These are phyloP conservation scores for Toxicodendron radicans DNA, from an alignment of 345 rosid genomes.

Conservation along the genomic window DNA sequence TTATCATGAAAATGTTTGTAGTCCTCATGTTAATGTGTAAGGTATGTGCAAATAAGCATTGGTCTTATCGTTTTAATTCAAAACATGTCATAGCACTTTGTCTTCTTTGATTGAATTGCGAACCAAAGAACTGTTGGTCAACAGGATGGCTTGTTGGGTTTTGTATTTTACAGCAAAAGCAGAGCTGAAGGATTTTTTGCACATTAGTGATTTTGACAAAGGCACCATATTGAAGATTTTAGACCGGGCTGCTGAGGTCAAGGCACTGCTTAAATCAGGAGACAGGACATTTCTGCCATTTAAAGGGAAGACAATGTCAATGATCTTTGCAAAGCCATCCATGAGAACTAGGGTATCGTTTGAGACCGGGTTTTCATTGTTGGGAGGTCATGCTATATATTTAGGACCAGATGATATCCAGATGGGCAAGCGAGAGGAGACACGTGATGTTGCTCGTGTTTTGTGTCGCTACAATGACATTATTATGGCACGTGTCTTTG, in stretches of 20 bases:
- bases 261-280: constrained; percentile 81
- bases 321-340: constrained; percentile 96
- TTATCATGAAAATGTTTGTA: background rate
- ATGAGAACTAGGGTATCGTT: constrained; percentile 97
- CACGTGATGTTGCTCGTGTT: constrained; percentile 96
- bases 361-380: constrained; percentile 92
- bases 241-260: constrained; percentile 76
- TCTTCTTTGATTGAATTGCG: background rate
- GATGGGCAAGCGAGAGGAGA: constrained; percentile 97
- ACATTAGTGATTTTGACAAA: constrained; percentile 84
- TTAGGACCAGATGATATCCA: constrained; percentile 90
- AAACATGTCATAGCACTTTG: background rate
- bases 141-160: background rate
- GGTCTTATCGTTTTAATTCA: background rate
- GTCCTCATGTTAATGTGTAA: background rate
- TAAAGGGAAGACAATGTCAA: constrained; percentile 92
- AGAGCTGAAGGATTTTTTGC: constrained; percentile 68
- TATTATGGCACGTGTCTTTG: constrained; percentile 93
- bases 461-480: constrained; percentile 84
- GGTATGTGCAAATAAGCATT: background rate
- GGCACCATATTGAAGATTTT: constrained; percentile 66
- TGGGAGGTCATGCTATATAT: constrained; percentile 94
- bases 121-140: background rate
- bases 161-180: constrained; percentile 43
- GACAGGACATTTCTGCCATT: constrained; percentile 75